Percentiles rank a stretch among this genome's conserved stretches.
phyloP scores from a whole-genome alignment of 2,329 filamentous ascomycete genomes.

The Colletotrichum lindemuthianum region DNA sequence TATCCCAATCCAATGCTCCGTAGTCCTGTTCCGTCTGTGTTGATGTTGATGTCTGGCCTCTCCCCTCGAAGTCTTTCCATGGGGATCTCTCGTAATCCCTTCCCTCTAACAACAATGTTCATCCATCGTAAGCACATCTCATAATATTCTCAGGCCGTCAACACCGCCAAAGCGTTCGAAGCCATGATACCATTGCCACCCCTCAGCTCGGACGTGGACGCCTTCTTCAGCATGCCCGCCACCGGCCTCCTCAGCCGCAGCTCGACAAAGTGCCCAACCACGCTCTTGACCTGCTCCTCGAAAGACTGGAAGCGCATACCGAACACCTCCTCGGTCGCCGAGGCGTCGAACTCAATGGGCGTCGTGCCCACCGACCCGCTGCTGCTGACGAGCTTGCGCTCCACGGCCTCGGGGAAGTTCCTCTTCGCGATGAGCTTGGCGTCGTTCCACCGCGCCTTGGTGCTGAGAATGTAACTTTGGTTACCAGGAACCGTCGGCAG shows the following conservation, averaged over 20 bases:
- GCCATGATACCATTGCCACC: constrained; percentile 2
- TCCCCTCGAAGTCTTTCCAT: neutral
- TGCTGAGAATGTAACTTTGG: constrained; percentile 44
- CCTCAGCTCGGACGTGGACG: constrained; percentile 2
- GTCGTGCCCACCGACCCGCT: constrained; percentile 23
- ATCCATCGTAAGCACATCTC: too few relatives aligned
- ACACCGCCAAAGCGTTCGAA: neutral
- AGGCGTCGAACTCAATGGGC: constrained; percentile 39
- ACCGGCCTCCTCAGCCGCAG: constrained; percentile 36
- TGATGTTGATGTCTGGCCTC: neutral
- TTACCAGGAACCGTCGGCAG: constrained; percentile 44
- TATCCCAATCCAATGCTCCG: constrained; percentile 9
- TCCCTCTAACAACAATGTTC: too few relatives aligned
- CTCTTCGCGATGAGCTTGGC: constrained; percentile 48
- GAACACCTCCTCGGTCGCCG: constrained; percentile 45
- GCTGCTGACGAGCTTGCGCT: constrained; percentile 25
- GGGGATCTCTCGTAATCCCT: neutral
- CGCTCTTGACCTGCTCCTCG: constrained; percentile 47
- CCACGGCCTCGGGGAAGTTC: constrained; percentile 38
- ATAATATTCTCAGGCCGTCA: too few relatives aligned
- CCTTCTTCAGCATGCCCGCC: neutral
- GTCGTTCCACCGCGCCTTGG: constrained; percentile 47
- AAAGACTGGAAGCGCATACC: constrained; percentile 45
- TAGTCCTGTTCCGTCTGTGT: neutral
- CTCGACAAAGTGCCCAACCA: constrained; percentile 47